Conservation (phyloP, 2,329 filamentous ascomycete genomes). For the Lasiodiplodia sp. region DNA sequence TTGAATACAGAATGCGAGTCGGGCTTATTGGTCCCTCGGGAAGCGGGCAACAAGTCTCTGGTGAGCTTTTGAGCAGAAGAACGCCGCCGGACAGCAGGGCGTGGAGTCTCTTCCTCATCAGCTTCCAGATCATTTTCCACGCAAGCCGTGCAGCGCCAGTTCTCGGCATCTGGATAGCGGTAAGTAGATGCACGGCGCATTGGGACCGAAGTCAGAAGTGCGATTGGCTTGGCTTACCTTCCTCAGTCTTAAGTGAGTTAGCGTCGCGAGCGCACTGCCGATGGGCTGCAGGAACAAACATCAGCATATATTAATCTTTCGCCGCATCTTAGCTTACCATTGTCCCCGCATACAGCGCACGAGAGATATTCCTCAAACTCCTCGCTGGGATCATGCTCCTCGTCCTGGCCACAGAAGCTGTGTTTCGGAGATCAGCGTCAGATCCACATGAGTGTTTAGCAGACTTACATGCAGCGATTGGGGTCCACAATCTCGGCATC, state of each 20-base stretch:
- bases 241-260: slow-evolving; percentile 66
- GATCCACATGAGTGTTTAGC: slow-evolving; percentile 39
- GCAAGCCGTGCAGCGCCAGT: slow-evolving; percentile 69
- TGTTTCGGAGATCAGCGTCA: slow-evolving; percentile 30
- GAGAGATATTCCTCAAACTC: slow-evolving; percentile 81
- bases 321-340: slow-evolving; percentile 65
- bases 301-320: slow-evolving; percentile 42
- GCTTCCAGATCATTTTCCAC: slow-evolving; percentile 60
- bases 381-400: slow-evolving; percentile 81
- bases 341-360: slow-evolving; percentile 80
- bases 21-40: slow-evolving; percentile 68
- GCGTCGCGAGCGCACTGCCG: slow-evolving; percentile 84
- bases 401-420: slow-evolving; percentile 83
- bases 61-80: slow-evolving; percentile 71
- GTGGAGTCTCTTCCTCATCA: slow-evolving; percentile 48
- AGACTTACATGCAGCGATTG: slow-evolving; percentile 70
- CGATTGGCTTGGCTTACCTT: slow-evolving; percentile 62
- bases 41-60: slow-evolving; percentile 74
- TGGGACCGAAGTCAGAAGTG: slow-evolving; percentile 29
- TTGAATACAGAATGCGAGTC: slow-evolving; percentile 82
- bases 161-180: slow-evolving; percentile 57
- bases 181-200: slow-evolving; percentile 29
- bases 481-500: slow-evolving; percentile 62
- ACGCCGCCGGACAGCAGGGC: slow-evolving; percentile 57
- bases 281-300: slow-evolving; percentile 72